Base-by-base conservation (phyloP, 441 rosid genomes). In the Mallotus japonicus region DNA sequence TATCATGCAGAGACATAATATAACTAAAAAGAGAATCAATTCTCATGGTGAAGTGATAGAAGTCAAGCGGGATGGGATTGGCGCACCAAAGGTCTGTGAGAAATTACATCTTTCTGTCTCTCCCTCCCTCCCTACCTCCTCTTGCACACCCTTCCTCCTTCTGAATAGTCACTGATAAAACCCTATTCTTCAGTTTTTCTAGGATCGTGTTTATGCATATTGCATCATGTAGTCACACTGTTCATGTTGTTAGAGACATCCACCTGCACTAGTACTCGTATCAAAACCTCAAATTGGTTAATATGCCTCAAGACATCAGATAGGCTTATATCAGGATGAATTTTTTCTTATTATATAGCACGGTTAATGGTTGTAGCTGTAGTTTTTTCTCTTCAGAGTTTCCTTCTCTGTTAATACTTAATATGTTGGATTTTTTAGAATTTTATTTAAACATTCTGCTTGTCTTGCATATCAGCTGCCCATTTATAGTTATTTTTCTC, bases 1-100 rank as follows among this genome's bases (percentile, higher is more conserved):
- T 59, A 53, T 42, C 67, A 49, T 83, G 80, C 90, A 95, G 99
- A 92, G 75, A 74, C 99, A 95, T 72, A 92, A 95, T 82, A 91
- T 95, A 55, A 79, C 80, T 74, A 92, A 95, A 87, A 90, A 90
- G 80, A 86, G 96, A 77, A 59, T 95, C 75, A 92, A 91, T 82
- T 60, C 79, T 56, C 79, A 86, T 65, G 98, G 96, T 37, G 86
- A 89, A 63, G 89, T 80, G 57, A 85, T 92, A 74, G 98, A 89
- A 80, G 76, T 86, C 73, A 87, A 86, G 76, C 86, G 77, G 78
- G 97, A 88, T 8, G 90, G 96, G 62, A 89, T 95, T 73, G 99
- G 99, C 62, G 86, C 90, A 76, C 88, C 87, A 28, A 95, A 90
- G 93, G 98, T 95, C 67, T 77, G 88, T 75, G 55, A 55, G 24